These are phyloP conservation scores for Canariomyces notabilis DNA, from an alignment of 2,329 filamentous ascomycete genomes.

Conservation along the genomic window DNA sequence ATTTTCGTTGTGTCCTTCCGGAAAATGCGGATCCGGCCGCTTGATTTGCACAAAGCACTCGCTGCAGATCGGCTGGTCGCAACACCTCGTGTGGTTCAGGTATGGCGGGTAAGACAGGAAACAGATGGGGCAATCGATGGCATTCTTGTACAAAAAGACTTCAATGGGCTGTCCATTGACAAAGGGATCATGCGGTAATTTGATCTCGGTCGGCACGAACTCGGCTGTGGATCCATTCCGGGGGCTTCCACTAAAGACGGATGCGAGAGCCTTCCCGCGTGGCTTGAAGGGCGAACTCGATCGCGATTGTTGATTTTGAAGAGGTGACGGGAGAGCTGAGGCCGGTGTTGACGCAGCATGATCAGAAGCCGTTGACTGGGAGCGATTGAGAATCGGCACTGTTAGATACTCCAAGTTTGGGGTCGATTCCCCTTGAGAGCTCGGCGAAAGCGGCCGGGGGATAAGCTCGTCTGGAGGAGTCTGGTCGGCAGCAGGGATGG, in stretches of 20 bases:
- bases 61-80: slow-evolving; percentile 92
- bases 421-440: slow-evolving; percentile 48
- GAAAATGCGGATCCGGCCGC: slow-evolving; percentile 82
- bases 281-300: slow-evolving; percentile 65
- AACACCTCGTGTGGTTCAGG: slow-evolving; percentile 89
- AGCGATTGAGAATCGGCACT: slow-evolving; percentile 72
- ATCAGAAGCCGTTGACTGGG: slow-evolving; percentile 76
- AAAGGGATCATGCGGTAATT: slow-evolving; percentile 74
- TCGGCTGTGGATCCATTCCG: slow-evolving; percentile 69
- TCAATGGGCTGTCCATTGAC: slow-evolving; percentile 94
- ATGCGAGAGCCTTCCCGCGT: slow-evolving; percentile 83
- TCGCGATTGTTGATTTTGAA: slow-evolving; percentile 42
- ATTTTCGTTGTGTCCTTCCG: slow-evolving; percentile 63
- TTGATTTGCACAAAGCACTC: slow-evolving; percentile 99
- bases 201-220: slow-evolving; percentile 69
- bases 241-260: slow-evolving; percentile 68
- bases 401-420: slow-evolving; percentile 66
- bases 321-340: slow-evolving; percentile 55
- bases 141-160: slow-evolving; percentile 88
- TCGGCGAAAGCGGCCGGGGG: slow-evolving; percentile 40
- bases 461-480: slow-evolving; percentile 65
- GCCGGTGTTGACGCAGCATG: slow-evolving; percentile 55
- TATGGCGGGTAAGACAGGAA: slow-evolving; percentile 94
- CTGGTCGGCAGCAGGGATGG: slow-evolving; percentile 79
- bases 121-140: slow-evolving; percentile 89